A percentile compares a stretch with the other conserved stretches of the same genome.
Evolutionary conservation across 257 asterid genomes (phyloP).

Genomic region (Ilex asprella): DNA sequence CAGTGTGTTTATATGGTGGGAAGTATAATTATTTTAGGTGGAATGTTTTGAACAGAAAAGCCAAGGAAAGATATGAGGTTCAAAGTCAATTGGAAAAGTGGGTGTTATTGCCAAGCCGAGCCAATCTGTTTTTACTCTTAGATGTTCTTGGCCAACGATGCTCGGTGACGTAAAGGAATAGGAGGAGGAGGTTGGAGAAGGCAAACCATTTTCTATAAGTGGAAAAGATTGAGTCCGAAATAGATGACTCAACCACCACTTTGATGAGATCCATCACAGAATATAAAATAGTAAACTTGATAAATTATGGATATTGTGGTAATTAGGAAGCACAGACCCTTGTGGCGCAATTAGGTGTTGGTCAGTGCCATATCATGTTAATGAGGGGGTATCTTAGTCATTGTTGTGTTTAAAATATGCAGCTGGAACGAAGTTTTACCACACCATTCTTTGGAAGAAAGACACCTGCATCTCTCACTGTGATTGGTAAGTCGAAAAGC

Average conservation of each 20-base stretch:
- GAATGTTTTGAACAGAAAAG: constrained; percentile 17
- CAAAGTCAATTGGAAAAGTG: not conserved
- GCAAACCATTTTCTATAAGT: constrained; percentile 33
- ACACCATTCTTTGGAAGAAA: not conserved
- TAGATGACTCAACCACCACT: constrained; percentile 43
- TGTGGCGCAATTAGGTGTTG: not conserved
- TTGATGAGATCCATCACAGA: constrained; percentile 16
- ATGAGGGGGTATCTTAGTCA: not conserved
- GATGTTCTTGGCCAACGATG: constrained; percentile 22
- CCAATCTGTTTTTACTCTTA: constrained; percentile 16
- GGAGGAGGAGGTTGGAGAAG: constrained; percentile 21
- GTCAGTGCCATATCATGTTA: not conserved
- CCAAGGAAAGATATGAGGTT: not conserved
- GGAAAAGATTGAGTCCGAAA: constrained; percentile 26
- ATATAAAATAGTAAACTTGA: constrained; percentile 8
- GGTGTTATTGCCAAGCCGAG: constrained; percentile 24
- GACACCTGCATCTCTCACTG: not conserved
- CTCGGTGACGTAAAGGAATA: constrained; percentile 26
- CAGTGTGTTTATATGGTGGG: constrained; percentile 18
- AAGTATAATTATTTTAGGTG: constrained; percentile 33
- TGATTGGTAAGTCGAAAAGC: not conserved
- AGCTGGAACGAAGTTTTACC: not conserved
- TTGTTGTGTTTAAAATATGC: not conserved
- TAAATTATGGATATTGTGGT: not conserved
- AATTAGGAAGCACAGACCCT: not conserved